These are phyloP conservation scores for Aspergillus brunneoviolaceus DNA, from an alignment of 2,329 filamentous ascomycete species.

Conservation along the genomic window DNA sequence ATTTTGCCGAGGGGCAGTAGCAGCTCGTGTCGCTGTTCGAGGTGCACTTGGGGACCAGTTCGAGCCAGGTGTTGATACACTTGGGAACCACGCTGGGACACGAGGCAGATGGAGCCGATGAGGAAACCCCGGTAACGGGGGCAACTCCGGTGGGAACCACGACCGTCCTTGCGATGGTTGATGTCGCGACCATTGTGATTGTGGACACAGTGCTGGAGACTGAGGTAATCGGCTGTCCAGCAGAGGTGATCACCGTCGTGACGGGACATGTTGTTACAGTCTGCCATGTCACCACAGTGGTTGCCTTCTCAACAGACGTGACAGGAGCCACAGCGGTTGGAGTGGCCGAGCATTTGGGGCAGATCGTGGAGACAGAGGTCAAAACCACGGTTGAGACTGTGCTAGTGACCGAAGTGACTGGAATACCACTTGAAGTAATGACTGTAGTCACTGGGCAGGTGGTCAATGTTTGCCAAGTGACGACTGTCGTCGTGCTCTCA, in stretches of 20 bases:
- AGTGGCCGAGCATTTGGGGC: conserved; percentile 5
- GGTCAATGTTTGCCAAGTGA: conserved; percentile 30
- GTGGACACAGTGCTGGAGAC: conserved; percentile 60
- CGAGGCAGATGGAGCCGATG: conserved; percentile 32
- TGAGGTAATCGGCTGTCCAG: conserved; percentile 52
- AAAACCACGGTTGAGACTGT: conserved; percentile 55
- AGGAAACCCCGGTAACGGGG: conserved; percentile 19
- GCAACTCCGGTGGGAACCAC: conserved; percentile 10
- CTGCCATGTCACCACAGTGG: conserved; percentile 30
- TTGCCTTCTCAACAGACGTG: conserved; percentile 6
- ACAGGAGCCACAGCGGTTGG: conserved; percentile 12
- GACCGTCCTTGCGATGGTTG: conserved; percentile 18
- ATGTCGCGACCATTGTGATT: conserved; percentile 33
- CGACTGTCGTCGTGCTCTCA: conserved; percentile 6
- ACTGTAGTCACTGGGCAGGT: conserved; percentile 35
- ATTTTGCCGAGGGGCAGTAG: conserved; percentile 79
- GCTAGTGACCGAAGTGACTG: conserved; percentile 55
- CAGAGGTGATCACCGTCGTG: conserved; percentile 38
- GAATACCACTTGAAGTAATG: conserved; percentile 47
- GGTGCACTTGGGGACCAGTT: conserved; percentile 65
- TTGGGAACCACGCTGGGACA: conserved; percentile 74
- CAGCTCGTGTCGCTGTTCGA: conserved; percentile 80
- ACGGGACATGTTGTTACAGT: conserved; percentile 36
- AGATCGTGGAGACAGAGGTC: conserved; percentile 23
- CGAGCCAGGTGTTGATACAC: conserved; percentile 90